Percentiles rank a stretch among this genome's conserved stretches.
Evolutionary conservation across 352 stramenopile genomes (phyloP).

Genomic region (Phytophthora hibernalis): DNA sequence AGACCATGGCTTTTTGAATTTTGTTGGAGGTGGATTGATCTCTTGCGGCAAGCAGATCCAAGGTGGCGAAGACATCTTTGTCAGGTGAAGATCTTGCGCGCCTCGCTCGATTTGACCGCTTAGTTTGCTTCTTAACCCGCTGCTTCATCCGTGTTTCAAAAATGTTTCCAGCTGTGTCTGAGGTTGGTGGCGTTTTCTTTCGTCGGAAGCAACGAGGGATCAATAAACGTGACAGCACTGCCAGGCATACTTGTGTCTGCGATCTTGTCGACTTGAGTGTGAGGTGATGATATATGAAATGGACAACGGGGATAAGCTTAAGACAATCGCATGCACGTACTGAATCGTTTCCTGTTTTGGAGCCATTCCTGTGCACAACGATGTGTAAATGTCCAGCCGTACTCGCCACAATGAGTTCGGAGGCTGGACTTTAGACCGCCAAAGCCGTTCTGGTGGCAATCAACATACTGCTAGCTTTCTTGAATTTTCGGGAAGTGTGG

Average conservation of each 20-base stretch:
- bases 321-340: slow-evolving; percentile 11
- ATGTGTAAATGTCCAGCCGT: slow-evolving; percentile 26
- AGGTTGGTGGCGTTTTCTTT: slow-evolving; percentile 7
- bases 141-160: slow-evolving; percentile 15
- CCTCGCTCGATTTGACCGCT: background rate
- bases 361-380: slow-evolving; percentile 9
- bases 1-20: background rate
- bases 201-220: slow-evolving; percentile 22
- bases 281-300: slow-evolving; percentile 9
- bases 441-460: slow-evolving; percentile 2
- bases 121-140: slow-evolving; percentile 28
- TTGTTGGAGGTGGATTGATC: slow-evolving; percentile 10
- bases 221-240: slow-evolving; percentile 4
- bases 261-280: slow-evolving; percentile 13
- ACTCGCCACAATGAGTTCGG: slow-evolving; percentile 18
- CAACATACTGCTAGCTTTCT: background rate
- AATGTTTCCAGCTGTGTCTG: slow-evolving; percentile 11
- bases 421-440: slow-evolving; percentile 13
- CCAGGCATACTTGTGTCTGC: slow-evolving; percentile 7
- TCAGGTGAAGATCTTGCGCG: background rate
- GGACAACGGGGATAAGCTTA: slow-evolving; percentile 20
- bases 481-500: background rate
- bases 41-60: slow-evolving; percentile 17
- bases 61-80: slow-evolving; percentile 6
- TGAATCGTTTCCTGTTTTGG: slow-evolving; percentile 12